Evolutionary conservation across 176 grass and related monocot species (phyloP).

Genomic region (Aegilops sharonensis): DNA sequence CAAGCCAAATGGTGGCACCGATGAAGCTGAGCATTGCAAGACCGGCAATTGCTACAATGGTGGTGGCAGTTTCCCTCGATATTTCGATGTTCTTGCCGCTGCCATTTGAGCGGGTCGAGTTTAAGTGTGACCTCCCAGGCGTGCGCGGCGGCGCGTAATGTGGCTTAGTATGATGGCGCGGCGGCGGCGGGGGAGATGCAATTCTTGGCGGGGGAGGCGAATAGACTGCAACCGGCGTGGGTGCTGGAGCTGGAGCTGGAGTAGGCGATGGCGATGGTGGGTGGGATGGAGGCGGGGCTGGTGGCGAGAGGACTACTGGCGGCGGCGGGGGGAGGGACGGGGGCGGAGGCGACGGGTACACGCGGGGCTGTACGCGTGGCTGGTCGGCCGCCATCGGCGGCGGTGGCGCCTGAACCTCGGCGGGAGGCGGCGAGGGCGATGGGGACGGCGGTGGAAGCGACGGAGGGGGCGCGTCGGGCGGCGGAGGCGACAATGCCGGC

Average conservation of each 20-base stretch:
- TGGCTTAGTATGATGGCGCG: conserved; percentile 26
- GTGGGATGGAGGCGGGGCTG: conserved; percentile 38
- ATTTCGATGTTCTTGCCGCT: conserved; percentile 51
- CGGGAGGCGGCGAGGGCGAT: conserved; percentile 21
- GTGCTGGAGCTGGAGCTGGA: conserved; percentile 33
- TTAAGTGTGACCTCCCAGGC: conserved; percentile 21
- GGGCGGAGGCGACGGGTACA: conserved; percentile 56
- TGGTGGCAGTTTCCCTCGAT: conserved; percentile 51
- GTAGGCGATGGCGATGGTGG: conserved; percentile 34
- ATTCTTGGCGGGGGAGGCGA: conserved; percentile 36
- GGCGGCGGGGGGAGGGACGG: conserved; percentile 43
- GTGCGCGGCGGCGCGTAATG: conserved; percentile 23
- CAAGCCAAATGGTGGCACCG: conserved; percentile 44
- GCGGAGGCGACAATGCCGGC: conserved; percentile 42
- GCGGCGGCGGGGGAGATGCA: conserved; percentile 12
- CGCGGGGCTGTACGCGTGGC: conserved; percentile 36
- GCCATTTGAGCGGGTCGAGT: conserved; percentile 33
- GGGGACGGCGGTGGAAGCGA: conserved; percentile 30
- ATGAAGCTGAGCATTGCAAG: conserved; percentile 51
- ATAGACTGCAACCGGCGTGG: conserved; percentile 10
- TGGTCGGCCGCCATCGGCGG: conserved; percentile 31
- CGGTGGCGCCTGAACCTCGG: conserved; percentile 25
- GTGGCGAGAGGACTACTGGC: conserved; percentile 39
- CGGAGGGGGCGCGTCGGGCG: conserved; percentile 36
- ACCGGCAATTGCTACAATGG: conserved; percentile 44